These are phyloP conservation scores for Phytophthora hibernalis DNA, from an alignment of 352 stramenopile species.

Conservation along the genomic window DNA sequence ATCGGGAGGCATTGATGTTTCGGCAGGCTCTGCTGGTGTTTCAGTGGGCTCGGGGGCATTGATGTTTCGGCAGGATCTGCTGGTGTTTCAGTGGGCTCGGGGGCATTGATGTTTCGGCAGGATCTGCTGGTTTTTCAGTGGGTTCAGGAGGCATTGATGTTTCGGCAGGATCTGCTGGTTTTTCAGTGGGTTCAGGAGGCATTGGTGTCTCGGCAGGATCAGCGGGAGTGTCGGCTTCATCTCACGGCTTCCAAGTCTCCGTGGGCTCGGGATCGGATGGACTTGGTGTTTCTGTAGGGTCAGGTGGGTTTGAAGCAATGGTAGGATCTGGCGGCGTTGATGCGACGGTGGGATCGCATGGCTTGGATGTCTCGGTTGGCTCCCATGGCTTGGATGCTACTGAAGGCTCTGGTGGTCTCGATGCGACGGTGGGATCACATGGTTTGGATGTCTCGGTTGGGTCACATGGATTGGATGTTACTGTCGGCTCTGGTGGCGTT, in stretches of 20 bases:
- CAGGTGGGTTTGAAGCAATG: slow-evolving; percentile 1
- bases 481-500: slow-evolving; percentile 23
- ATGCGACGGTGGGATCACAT: slow-evolving; percentile 14
- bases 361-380: slow-evolving; percentile 8
- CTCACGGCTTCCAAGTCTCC: slow-evolving; percentile 12
- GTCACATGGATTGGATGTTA: slow-evolving; percentile 11
- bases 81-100: slow-evolving; percentile 17
- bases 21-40: slow-evolving; percentile 12
- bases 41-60: slow-evolving; percentile 1
- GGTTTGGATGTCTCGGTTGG: slow-evolving; percentile 15
- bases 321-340: slow-evolving; percentile 16
- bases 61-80: slow-evolving; percentile 6
- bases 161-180: slow-evolving; percentile 9
- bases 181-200: slow-evolving; percentile 4
- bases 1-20: slow-evolving; percentile 1
- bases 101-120: slow-evolving; percentile 4
- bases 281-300: slow-evolving; percentile 23
- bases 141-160: slow-evolving; percentile 3
- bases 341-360: slow-evolving; percentile 8
- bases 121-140: neutral
- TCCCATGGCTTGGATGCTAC: slow-evolving; percentile 5
- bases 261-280: slow-evolving; percentile 24
- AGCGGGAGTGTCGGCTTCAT: slow-evolving; percentile 4
- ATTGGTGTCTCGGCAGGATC: slow-evolving; percentile 8
- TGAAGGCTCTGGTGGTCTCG: slow-evolving; percentile 3